Conservation (phyloP, 345 rosid genomes). For the Camelina laxa region DNA sequence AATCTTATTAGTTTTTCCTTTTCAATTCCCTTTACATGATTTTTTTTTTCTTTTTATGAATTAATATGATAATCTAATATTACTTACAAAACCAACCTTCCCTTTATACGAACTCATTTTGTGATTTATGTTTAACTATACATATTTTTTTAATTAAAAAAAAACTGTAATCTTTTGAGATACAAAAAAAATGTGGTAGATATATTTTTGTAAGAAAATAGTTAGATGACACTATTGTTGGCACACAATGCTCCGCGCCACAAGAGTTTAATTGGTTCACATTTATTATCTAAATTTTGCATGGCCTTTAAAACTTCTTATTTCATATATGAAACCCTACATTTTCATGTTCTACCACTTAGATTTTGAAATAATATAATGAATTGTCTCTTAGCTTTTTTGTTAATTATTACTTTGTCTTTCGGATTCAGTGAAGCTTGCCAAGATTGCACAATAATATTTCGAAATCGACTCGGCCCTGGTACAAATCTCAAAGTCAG, state of each 20-base stretch:
- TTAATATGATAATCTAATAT: too few relatives aligned
- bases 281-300: conserved; percentile 8
- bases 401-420: neutral
- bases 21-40: too few relatives aligned
- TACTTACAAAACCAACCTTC: too few relatives aligned
- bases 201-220: too few relatives aligned
- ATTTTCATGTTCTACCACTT: neutral
- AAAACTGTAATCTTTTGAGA: too few relatives aligned
- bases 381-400: neutral
- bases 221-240: too few relatives aligned
- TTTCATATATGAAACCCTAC: neutral
- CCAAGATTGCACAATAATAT: neutral
- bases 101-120: too few relatives aligned
- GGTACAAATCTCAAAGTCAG: conserved; percentile 10
- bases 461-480: neutral
- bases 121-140: too few relatives aligned
- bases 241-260: neutral
- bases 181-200: too few relatives aligned
- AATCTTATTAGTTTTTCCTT: too few relatives aligned
- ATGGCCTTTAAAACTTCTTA: neutral
- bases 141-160: too few relatives aligned
- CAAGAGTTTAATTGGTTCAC: neutral
- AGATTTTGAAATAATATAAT: neutral
- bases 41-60: too few relatives aligned
- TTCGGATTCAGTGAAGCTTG: conserved; percentile 9